Percentiles rank a stretch among this genome's conserved stretches.
Conservation (phyloP, 2,329 filamentous ascomycete species). For the Cryphonectria carpinicola region DNA sequence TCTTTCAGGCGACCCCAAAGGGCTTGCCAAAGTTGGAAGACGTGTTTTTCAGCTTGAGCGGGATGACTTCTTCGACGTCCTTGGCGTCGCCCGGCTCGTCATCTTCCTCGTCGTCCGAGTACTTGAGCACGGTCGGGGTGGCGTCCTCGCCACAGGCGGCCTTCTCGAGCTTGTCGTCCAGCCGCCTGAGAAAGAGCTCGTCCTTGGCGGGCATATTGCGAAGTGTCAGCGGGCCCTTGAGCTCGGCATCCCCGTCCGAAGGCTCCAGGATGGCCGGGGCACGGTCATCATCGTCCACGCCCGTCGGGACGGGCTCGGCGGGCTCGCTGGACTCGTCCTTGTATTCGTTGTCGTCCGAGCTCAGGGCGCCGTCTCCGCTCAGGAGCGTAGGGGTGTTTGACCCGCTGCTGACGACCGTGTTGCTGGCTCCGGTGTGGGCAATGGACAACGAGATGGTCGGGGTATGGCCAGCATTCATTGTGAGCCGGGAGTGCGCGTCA, state of each 20-base stretch:
- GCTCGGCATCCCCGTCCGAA: conserved; percentile 46
- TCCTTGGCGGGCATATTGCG: conserved; percentile 60
- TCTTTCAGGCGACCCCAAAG: conserved; percentile 40
- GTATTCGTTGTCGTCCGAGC: conserved; percentile 24
- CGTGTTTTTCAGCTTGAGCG: conserved; percentile 47
- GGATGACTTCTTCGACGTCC: conserved; percentile 46
- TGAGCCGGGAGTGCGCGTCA: conserved; percentile 55
- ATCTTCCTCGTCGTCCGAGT: conserved; percentile 20
- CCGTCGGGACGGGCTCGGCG: conserved; percentile 31
- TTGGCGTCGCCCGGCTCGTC: conserved; percentile 36
- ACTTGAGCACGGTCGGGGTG: conserved; percentile 48
- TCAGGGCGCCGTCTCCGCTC: conserved; percentile 31
- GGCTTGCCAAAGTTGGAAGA: conserved; percentile 54
- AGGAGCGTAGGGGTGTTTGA: conserved; percentile 43
- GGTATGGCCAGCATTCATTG: conserved; percentile 66
- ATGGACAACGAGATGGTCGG: conserved; percentile 63
- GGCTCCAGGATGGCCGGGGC: conserved; percentile 41
- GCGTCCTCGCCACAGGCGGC: conserved; percentile 52
- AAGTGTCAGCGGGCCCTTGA: conserved; percentile 59
- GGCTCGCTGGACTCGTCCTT: conserved; percentile 25
- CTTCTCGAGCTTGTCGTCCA: conserved; percentile 57
- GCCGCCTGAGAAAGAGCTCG: conserved; percentile 54
- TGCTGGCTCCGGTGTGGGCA: conserved; percentile 45
- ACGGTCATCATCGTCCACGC: conserved; percentile 30
- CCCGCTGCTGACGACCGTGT: conserved; percentile 46